A percentile compares a stretch with the other conserved stretches of the same genome.
Conservation (phyloP, 192 early-diverging fungal species). For the Gryganskiella cystojenkinii region DNA sequence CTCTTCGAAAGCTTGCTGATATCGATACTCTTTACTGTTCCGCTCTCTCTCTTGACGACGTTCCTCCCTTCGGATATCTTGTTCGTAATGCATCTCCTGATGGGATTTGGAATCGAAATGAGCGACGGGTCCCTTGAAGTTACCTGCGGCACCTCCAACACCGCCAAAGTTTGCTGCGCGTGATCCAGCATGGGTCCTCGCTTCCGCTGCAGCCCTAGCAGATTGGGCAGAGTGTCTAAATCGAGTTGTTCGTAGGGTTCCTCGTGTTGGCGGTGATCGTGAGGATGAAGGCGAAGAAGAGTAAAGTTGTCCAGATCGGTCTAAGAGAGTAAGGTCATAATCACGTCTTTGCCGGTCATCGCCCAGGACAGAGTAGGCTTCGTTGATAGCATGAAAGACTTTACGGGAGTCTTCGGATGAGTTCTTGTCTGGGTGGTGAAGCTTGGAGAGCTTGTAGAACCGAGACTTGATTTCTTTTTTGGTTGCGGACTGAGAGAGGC, state of each 20-base stretch:
- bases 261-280: conserved; percentile 9
- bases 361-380: conserved; percentile 85
- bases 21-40: conserved; percentile 8
- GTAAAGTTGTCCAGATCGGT: conserved; percentile 20
- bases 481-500: conserved; percentile 50
- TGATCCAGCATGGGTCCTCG: conserved; percentile 16
- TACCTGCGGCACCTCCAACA: neutral
- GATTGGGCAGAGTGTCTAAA: conserved; percentile 49
- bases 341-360: conserved; percentile 77
- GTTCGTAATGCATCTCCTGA: conserved; percentile 50
- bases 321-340: conserved; percentile 74
- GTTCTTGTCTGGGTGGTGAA: conserved; percentile 88
- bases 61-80: conserved; percentile 27
- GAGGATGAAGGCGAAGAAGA: conserved; percentile 14
- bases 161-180: neutral
- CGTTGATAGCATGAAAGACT: conserved; percentile 83
- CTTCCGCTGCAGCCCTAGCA: conserved; percentile 32
- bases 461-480: conserved; percentile 72
- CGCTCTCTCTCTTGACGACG: conserved; percentile 28
- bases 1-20: conserved; percentile 14
- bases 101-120: conserved; percentile 48
- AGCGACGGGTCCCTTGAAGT: neutral
- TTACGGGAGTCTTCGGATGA: conserved; percentile 72
- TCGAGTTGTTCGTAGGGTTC: conserved; percentile 29
- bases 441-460: conserved; percentile 81